Evolutionary conservation across 75 land plant genomes (phyloP).

Genomic region (Cunninghamia lanceolata): DNA sequence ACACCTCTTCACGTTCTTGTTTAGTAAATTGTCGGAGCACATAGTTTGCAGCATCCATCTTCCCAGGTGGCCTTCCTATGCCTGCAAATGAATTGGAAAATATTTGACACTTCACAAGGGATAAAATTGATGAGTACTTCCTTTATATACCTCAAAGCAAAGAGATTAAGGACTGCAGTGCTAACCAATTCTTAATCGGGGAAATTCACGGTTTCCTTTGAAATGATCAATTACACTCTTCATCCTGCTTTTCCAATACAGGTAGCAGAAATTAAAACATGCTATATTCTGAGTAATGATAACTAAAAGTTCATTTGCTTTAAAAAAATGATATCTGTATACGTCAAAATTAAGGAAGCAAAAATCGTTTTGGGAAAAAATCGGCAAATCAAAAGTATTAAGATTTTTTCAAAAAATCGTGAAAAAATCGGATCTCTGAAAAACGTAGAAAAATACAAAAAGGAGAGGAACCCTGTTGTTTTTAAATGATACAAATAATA

Average conservation of each 20-base stretch:
- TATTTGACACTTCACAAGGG: not conserved
- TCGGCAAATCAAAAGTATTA: too few species aligned
- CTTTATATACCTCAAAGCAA: not conserved
- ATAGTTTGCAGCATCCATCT: conserved; percentile 75
- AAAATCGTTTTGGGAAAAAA: too few species aligned
- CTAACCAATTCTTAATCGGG: conserved; percentile 89
- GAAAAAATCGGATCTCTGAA: too few species aligned
- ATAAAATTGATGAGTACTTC: not conserved
- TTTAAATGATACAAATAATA: too few species aligned
- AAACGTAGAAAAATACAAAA: too few species aligned
- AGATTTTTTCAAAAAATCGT: too few species aligned
- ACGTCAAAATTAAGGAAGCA: too few species aligned
- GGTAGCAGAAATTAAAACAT: not conserved
- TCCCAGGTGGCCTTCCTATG: conserved; percentile 93
- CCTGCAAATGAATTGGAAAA: conserved; percentile 35
- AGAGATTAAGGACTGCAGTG: not conserved
- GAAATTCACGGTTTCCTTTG: conserved; percentile 82
- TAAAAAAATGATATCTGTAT: not conserved
- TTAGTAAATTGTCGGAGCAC: conserved; percentile 80
- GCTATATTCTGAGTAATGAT: not conserved
- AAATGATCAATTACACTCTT: conserved; percentile 79
- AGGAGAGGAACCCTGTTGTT: too few species aligned
- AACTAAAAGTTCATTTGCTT: not conserved
- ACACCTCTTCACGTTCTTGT: conserved; percentile 82
- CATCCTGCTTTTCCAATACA: conserved; percentile 56